Conservation (phyloP, 352 stramenopile species). For the Phytophthora sp. region DNA sequence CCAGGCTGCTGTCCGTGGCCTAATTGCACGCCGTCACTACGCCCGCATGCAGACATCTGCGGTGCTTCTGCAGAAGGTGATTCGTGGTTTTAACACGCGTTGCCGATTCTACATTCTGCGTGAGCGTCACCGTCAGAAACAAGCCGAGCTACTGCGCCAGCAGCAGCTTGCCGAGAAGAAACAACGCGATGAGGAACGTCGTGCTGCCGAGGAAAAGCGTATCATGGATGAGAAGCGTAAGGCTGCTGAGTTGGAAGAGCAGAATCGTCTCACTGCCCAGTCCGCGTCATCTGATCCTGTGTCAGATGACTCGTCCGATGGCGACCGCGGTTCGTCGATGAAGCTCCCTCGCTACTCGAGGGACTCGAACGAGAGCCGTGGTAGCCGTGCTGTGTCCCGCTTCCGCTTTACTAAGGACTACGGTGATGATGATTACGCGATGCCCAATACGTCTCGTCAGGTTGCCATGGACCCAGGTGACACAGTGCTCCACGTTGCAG, state of each 20-base stretch:
- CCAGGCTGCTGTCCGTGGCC: constrained; percentile 67
- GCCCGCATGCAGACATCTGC: constrained; percentile 49
- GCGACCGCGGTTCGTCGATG: constrained; percentile 43
- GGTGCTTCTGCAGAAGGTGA: constrained; percentile 58
- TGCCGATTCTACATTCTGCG: constrained; percentile 59
- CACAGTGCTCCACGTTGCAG: constrained; percentile 85
- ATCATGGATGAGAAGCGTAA: constrained; percentile 54
- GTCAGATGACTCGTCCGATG: constrained; percentile 77
- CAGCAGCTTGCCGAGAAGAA: constrained; percentile 46
- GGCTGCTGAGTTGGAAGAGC: constrained; percentile 56
- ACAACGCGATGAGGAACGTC: constrained; percentile 39
- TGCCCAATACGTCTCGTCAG: constrained; percentile 63
- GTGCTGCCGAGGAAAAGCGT: constrained; percentile 30
- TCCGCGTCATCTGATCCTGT: constrained; percentile 71
- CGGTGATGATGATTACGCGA: constrained; percentile 50
- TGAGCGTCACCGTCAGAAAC: constrained; percentile 50
- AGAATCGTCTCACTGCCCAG: constrained; percentile 66
- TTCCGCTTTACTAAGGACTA: constrained; percentile 89
- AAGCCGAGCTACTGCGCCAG: constrained; percentile 44
- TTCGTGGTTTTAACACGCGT: constrained; percentile 74
- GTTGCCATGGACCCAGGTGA: constrained; percentile 89
- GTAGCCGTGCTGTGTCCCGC: constrained; percentile 56
- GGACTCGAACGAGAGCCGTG: constrained; percentile 22
- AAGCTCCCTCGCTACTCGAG: constrained; percentile 23
- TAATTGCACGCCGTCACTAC: constrained; percentile 60